phyloP scores from a whole-genome alignment of 116 monocot genomes.

The Cymodocea nodosa region DNA sequence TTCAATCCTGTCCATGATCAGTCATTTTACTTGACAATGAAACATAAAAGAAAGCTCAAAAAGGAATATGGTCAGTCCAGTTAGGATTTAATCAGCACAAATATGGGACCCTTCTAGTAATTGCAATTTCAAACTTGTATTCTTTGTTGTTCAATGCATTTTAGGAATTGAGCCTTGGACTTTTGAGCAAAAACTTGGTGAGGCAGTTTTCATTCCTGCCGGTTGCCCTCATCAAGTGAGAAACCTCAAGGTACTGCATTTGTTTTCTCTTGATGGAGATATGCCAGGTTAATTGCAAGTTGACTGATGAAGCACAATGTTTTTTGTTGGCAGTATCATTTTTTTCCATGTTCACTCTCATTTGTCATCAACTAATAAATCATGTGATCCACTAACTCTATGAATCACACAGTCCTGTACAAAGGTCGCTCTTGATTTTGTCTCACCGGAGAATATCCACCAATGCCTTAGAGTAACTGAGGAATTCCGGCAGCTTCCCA shows the following conservation, averaged over 20 bases:
- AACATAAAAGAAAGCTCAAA: conserved; percentile 33
- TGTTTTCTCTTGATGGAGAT: background rate
- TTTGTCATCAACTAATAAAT: background rate
- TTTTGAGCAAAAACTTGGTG: conserved; percentile 28
- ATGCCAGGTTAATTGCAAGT: too few relatives aligned
- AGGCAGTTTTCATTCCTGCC: conserved; percentile 33
- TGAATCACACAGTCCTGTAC: conserved; percentile 23
- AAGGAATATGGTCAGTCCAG: conserved; percentile 21
- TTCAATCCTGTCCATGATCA: conserved; percentile 30
- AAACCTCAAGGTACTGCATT: conserved; percentile 22
- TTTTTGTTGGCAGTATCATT: background rate
- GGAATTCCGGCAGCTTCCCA: conserved; percentile 24
- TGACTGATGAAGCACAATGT: background rate
- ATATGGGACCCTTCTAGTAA: background rate
- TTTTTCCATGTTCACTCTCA: background rate
- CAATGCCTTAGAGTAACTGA: conserved; percentile 19
- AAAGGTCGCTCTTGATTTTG: conserved; percentile 34
- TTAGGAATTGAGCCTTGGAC: conserved; percentile 28
- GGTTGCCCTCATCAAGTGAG: conserved; percentile 36
- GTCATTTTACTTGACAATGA: conserved; percentile 21
- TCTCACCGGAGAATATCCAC: conserved; percentile 21
- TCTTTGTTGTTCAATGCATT: background rate
- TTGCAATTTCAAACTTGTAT: background rate
- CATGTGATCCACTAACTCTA: background rate
- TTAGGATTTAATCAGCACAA: background rate